phyloP scores from a whole-genome alignment of 2,329 filamentous ascomycete genomes.

The Orbilia oligospora region DNA sequence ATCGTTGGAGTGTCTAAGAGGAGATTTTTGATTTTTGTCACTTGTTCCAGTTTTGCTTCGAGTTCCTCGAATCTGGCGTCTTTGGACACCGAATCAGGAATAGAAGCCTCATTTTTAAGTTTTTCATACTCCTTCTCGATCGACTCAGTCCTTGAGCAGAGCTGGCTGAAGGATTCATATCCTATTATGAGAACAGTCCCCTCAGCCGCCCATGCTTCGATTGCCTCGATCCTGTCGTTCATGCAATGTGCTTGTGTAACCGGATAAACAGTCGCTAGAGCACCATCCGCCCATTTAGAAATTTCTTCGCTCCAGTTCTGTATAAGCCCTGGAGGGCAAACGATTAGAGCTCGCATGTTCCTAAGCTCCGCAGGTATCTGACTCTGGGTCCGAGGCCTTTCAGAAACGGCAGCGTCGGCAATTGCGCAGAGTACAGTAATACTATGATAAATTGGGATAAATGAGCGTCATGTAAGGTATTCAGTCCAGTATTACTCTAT shows the following conservation, averaged over 20 bases:
- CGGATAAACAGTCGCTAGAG: constrained; percentile 67
- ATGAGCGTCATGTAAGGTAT: background rate
- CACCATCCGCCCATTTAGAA: constrained; percentile 72
- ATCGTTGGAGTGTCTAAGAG: constrained; percentile 77
- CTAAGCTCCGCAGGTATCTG: constrained; percentile 80
- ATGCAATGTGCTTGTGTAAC: constrained; percentile 73
- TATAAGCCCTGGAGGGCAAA: constrained; percentile 82
- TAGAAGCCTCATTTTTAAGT: background rate
- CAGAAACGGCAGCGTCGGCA: constrained; percentile 75
- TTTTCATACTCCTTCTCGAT: constrained; percentile 25
- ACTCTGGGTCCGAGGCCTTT: constrained; percentile 71
- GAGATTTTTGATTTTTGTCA: constrained; percentile 65
- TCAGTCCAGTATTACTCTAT: background rate
- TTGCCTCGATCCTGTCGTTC: constrained; percentile 70
- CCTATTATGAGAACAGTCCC: constrained; percentile 84
- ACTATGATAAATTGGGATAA: constrained; percentile 64
- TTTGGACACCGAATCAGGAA: background rate
- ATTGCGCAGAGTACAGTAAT: constrained; percentile 86
- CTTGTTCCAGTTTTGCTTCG: background rate
- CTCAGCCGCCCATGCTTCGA: constrained; percentile 74
- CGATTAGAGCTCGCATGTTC: constrained; percentile 76
- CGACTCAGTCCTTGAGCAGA: background rate
- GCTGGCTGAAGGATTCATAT: constrained; percentile 75
- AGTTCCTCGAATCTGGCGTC: constrained; percentile 60
- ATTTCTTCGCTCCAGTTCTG: constrained; percentile 89